A percentile compares a stretch with the other conserved stretches of the same genome.
phyloP scores from a whole-genome alignment of 2,329 filamentous ascomycete species.

The Fusarium bactridioides region DNA sequence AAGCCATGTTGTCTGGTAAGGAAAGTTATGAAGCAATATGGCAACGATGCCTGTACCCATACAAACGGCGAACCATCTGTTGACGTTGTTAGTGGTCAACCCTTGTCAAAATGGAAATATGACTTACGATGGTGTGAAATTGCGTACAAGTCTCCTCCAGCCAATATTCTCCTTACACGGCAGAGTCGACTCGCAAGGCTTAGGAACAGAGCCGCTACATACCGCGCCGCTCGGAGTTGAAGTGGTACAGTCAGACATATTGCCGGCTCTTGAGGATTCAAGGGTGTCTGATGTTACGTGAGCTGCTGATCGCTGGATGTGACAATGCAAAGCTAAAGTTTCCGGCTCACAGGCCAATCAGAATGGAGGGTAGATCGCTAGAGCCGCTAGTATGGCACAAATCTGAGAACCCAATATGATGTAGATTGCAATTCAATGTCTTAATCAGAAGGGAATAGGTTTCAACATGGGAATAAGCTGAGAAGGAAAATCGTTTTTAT shows the following conservation, averaged over 20 bases:
- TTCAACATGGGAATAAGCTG: neutral
- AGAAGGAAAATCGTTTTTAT: neutral
- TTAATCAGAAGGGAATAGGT: neutral
- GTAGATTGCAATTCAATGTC: neutral
- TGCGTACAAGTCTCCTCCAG: constrained; percentile 57
- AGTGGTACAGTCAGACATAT: constrained; percentile 30
- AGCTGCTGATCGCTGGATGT: constrained; percentile 16
- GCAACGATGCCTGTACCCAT: constrained; percentile 76
- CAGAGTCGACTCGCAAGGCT: constrained; percentile 19
- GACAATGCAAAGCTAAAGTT: constrained; percentile 18
- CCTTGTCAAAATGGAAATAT: neutral
- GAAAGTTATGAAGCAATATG: constrained; percentile 67
- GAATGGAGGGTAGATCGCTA: neutral
- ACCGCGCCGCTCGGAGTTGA: constrained; percentile 9
- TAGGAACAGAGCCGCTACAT: constrained; percentile 11
- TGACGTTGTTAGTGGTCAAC: neutral
- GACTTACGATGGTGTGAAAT: constrained; percentile 63
- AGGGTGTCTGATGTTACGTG: constrained; percentile 13
- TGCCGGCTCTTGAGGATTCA: neutral
- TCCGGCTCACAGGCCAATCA: neutral
- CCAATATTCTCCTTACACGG: constrained; percentile 48
- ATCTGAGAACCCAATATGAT: neutral
- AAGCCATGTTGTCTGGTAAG: constrained; percentile 66
- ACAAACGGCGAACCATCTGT: constrained; percentile 65
- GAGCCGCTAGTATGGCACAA: neutral